phyloP scores from a whole-genome alignment of 2,329 filamentous ascomycete species.

The Arthrobotrys conoides region DNA sequence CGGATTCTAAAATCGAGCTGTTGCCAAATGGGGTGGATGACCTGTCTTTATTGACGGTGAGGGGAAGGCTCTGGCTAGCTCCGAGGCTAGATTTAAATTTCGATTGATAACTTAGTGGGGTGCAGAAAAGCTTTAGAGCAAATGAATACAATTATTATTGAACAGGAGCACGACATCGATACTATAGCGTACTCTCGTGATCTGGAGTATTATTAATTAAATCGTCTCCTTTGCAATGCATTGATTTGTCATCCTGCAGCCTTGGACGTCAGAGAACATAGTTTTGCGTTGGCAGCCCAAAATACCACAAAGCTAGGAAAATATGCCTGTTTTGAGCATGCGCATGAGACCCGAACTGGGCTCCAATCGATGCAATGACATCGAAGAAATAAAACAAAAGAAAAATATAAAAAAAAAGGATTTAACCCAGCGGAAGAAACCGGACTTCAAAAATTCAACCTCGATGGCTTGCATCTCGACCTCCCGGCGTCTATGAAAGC shows the following conservation, averaged over 20 bases:
- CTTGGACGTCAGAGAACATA: neutral
- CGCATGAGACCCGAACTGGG: too few relatives aligned
- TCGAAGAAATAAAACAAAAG: neutral
- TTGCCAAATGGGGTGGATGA: neutral
- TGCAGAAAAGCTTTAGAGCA: too few relatives aligned
- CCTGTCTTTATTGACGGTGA: neutral
- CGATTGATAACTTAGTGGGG: too few relatives aligned
- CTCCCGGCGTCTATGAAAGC: constrained; percentile 9
- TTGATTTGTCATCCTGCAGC: constrained; percentile 7
- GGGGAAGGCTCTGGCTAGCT: neutral
- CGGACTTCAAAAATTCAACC: constrained; percentile 3
- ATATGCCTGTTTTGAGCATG: constrained; percentile 12
- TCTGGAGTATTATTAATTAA: too few relatives aligned
- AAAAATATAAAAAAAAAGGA: constrained; percentile 30
- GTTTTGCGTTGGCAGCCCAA: constrained; percentile 8
- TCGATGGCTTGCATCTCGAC: constrained; percentile 31
- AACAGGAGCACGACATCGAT: too few relatives aligned
- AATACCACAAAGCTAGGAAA: constrained; percentile 23
- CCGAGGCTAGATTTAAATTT: neutral
- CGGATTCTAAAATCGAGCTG: neutral
- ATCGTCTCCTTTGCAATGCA: neutral
- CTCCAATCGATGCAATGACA: neutral
- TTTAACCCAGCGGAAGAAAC: constrained; percentile 27
- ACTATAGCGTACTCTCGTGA: too few relatives aligned
- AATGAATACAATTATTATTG: too few relatives aligned